These are phyloP conservation scores for Malassezia nana DNA, from an alignment of 1,284 basidiomycete genomes.

Conservation along the genomic window DNA sequence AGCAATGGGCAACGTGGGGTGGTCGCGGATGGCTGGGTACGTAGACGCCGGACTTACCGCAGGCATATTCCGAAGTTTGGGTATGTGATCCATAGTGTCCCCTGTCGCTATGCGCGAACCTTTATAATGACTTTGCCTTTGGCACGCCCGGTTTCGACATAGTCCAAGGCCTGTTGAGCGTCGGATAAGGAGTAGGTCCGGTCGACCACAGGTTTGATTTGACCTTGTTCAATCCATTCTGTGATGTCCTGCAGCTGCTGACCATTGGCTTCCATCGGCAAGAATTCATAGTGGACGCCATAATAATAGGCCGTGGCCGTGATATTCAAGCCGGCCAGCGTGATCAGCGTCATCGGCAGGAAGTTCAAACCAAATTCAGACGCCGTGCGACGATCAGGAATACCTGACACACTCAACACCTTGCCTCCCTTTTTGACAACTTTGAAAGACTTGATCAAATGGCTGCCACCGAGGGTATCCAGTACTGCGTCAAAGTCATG, in stretches of 20 bases:
- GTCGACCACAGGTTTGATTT: neutral
- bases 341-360: neutral
- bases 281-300: neutral
- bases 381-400: neutral
- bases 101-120: neutral
- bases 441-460: neutral
- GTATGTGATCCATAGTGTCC: neutral
- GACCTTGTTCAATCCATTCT: neutral
- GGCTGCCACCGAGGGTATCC: neutral
- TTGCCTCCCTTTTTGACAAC: conserved; percentile 1
- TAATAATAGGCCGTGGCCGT: neutral
- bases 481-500: neutral
- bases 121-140: neutral
- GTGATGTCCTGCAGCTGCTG: neutral
- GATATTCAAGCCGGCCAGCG: neutral
- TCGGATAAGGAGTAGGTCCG: neutral
- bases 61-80: conserved; percentile 15
- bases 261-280: neutral
- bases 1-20: conserved; percentile 14
- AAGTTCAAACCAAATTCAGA: neutral
- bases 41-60: neutral
- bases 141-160: neutral
- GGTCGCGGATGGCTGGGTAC: conserved; percentile 18
- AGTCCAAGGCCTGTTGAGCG: neutral
- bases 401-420: neutral